These are phyloP conservation scores for Mortierella claussenii DNA, from an alignment of 192 early-diverging fungal genomes.

Conservation along the genomic window DNA sequence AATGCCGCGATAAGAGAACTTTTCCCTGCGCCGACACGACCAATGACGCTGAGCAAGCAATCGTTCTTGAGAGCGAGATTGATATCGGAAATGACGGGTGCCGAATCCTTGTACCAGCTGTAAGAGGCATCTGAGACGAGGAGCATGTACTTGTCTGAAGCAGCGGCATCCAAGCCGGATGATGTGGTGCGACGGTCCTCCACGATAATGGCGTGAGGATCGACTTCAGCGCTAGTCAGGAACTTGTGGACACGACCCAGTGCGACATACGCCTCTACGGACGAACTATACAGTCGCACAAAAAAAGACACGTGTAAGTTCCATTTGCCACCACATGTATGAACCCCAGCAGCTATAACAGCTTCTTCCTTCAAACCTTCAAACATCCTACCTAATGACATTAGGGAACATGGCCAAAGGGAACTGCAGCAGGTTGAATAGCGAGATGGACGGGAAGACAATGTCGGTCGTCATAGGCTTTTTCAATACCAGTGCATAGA, in stretches of 20 bases:
- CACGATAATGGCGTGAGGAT: conserved; percentile 36
- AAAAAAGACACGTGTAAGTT: neutral
- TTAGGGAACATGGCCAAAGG: conserved; percentile 86
- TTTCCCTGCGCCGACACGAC: conserved; percentile 63
- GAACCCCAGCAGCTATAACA: no score
- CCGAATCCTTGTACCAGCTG: conserved; percentile 41
- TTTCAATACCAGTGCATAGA: conserved; percentile 73
- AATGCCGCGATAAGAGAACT: conserved; percentile 64
- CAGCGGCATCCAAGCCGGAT: conserved; percentile 14
- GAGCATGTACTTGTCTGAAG: conserved; percentile 42
- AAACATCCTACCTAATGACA: conserved; percentile 80
- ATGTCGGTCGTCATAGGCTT: conserved; percentile 73
- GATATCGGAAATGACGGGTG: conserved; percentile 35
- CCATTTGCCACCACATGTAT: no score
- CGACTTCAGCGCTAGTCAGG: conserved; percentile 79
- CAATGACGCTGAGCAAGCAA: conserved; percentile 43
- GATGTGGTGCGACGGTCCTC: conserved; percentile 20
- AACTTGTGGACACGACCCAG: conserved; percentile 83
- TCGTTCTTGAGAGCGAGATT: conserved; percentile 31
- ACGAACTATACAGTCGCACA: conserved; percentile 11
- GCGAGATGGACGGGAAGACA: conserved; percentile 87
- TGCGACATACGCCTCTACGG: conserved; percentile 86
- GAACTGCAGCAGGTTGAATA: conserved; percentile 95
- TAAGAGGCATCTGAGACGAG: conserved; percentile 39
- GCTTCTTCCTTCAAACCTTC: no score